Evolutionary conservation across 441 rosid species (phyloP), one percentile per base, ranked within the genome.

Genomic region (Manihot esculenta): DNA sequence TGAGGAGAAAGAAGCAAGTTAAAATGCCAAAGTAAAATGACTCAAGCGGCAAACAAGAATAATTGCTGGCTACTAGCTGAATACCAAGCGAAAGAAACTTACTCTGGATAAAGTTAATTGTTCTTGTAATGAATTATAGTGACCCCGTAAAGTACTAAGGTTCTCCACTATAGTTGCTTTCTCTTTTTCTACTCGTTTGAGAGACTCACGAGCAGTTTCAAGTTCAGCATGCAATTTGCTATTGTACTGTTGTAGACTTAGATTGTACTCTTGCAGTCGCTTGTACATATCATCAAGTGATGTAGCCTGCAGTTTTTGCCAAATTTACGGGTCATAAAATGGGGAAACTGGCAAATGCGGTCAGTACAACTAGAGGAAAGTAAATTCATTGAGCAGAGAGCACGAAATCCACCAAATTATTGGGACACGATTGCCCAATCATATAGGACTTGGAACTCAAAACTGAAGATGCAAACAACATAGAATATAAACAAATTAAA

Each of bases 121-220:
- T 51, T 93, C 97, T 77, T 95, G 99, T 76, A 95, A 62, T 55
- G 95, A 86, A 69, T 72, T 93, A 61, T 86, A 87, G 82, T 91
- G 99, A 71, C 94, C 95, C 79, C 99, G 83, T 76, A 93, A 75
- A 45, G 88, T 80, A 76, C 94, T 86, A 23, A 91, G 98, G 73
- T 86, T 95, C 85, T 91, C 97, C 57, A 95, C 83, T 68, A 93
- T 85, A 45, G 93, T 86, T 57, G 84, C 67, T 81, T 95, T 95
- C 78, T 94, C 98, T 62, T 84, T 89, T 72, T 94, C 97, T 38
- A 88, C 88, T 48, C 88, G 89, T 71, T 79, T 86, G 27, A 83
- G 84, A 50, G 88, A 82, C 44, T 90, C 92, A 20, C 91, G 84
- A 33, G 79, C 80, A 14, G 77, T 54, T 70, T 87, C 89, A 64